A percentile compares a stretch with the other conserved stretches of the same genome.
phyloP scores from a whole-genome alignment of 768 basidiomycete species.

The Boletus speciosus region DNA sequence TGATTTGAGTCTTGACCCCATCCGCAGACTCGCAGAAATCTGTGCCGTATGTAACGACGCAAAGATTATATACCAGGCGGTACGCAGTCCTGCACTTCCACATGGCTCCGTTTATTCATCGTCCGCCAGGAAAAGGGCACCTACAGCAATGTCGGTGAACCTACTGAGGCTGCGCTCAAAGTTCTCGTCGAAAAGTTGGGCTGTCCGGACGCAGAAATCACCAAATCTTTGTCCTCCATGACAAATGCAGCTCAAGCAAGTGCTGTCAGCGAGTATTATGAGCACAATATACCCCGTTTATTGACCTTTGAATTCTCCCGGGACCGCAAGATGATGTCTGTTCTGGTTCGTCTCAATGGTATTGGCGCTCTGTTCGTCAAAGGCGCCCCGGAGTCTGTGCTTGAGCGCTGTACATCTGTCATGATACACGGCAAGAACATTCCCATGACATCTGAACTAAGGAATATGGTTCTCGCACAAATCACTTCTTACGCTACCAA shows the following conservation, averaged over 20 bases:
- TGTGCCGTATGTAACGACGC: conserved; percentile 93
- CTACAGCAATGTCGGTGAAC: conserved; percentile 89
- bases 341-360: conserved; percentile 70
- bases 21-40: conserved; percentile 87
- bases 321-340: conserved; percentile 99
- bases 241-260: conserved; percentile 63
- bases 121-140: conserved; percentile 63
- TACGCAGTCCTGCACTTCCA: conserved; percentile 33
- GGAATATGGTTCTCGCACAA: conserved; percentile 55
- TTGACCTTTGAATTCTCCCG: conserved; percentile 97
- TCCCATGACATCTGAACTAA: conserved; percentile 62
- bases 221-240: conserved; percentile 55
- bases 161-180: conserved; percentile 95
- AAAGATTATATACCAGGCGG: conserved; percentile 79
- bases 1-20: conserved; percentile 63
- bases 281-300: conserved; percentile 68
- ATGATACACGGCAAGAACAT: conserved; percentile 61
- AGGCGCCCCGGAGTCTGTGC: conserved; percentile 92
- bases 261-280: conserved; percentile 83
- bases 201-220: conserved; percentile 56
- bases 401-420: conserved; percentile 81
- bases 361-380: conserved; percentile 86
- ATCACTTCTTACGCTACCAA: conserved; percentile 71
- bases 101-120: background rate
- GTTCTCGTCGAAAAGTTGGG: conserved; percentile 95